Evolutionary conservation across 2,329 filamentous ascomycete species (phyloP).

Genomic region (Blastomyces parvus): DNA sequence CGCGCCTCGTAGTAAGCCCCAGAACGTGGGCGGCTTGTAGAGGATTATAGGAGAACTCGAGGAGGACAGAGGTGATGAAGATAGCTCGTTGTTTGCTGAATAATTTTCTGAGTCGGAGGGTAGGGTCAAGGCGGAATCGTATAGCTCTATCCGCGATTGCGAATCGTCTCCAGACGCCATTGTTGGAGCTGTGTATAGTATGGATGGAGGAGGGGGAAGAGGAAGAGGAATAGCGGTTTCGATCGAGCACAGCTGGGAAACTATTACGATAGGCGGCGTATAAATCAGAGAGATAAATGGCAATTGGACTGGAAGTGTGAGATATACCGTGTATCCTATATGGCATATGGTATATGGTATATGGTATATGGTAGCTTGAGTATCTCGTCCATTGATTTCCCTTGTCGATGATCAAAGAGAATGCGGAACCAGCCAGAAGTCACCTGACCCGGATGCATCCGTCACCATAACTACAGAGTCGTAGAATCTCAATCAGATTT

Average conservation of each 20-base stretch:
- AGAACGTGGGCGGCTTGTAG: slow-evolving; percentile 80
- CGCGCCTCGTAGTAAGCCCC: slow-evolving; percentile 74
- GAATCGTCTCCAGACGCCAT: slow-evolving; percentile 29
- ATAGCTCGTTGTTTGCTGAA: slow-evolving; percentile 33
- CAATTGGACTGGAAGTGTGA: background rate
- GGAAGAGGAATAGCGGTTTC: background rate
- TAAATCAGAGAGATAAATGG: background rate
- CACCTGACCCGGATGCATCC: background rate
- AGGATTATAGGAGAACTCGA: slow-evolving; percentile 53
- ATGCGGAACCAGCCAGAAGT: background rate
- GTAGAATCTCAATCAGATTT: background rate
- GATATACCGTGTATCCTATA: background rate
- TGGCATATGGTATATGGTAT: background rate
- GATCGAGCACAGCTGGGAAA: background rate
- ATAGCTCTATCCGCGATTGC: slow-evolving; percentile 29
- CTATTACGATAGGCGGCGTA: background rate
- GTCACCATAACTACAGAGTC: background rate
- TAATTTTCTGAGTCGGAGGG: slow-evolving; percentile 43
- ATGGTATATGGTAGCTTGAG: background rate
- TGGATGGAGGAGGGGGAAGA: slow-evolving; percentile 23
- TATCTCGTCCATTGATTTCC: background rate
- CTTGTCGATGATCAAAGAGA: background rate
- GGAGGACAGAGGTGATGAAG: slow-evolving; percentile 26
- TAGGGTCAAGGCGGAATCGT: slow-evolving; percentile 36
- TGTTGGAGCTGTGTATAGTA: slow-evolving; percentile 30